Evolutionary conservation across 352 stramenopile species (phyloP), one percentile per base, ranked within the genome.

Genomic region (Phytophthora capsici): DNA sequence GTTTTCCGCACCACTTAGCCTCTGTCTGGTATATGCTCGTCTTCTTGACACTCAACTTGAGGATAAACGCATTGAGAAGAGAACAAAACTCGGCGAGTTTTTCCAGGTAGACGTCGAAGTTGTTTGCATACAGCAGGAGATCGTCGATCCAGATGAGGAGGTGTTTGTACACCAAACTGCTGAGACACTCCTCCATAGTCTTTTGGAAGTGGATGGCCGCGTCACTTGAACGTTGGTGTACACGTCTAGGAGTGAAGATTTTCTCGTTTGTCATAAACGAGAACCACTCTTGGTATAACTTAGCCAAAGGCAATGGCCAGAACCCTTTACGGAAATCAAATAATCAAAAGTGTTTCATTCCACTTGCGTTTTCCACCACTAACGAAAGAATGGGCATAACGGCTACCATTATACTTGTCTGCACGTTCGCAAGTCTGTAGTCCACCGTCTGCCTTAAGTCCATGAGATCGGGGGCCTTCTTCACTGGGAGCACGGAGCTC

Each of bases 241-340:
- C 56, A 4, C 68, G 55, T 4, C 34, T 4, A 8, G 63, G 63
- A 30, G 68, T 69, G 38, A 57, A 77, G 7, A 63, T 47, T 9
- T 73, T 69, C 3, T 46, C 37, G 19, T 77, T 45, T 2, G 63
- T 77, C 43, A 57, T 62, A 9, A 60, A 75, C 3, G 50, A 75
- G 0, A 63, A 54, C 4, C 36, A 46, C 14, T 63, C 47, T 20
- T 57, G 61, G n/a, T 45, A 63, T 0, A 43, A 9, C 30, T 49
- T 36, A 22, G 36, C 5, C 2, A 32, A 28, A 28, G 26, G 17
- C 5, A 62, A 26, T 13, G 63, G 52, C 45, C 37, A 62, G 16
- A 63, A 69, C 4, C 32, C 50, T 22, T 58, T 55, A 4, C 37
- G 17, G 40, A 67, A 54, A 14, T 51, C 40, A 44, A 67, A 62